Evolutionary conservation across 2,329 filamentous ascomycete genomes (phyloP).

Genomic region (Gliomastix tumulicola): DNA sequence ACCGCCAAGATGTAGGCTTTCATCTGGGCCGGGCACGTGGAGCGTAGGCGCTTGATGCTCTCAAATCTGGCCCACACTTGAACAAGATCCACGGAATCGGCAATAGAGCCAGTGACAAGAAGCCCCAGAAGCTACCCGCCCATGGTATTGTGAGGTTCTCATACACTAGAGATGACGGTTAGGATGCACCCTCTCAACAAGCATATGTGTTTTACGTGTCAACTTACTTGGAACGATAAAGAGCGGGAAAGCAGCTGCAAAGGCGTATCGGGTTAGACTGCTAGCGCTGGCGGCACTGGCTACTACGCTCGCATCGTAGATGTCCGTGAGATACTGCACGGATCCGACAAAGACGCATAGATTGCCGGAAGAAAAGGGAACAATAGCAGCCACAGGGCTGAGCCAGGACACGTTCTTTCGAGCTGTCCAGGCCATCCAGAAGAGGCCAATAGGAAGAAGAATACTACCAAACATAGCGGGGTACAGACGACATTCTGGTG

Average conservation of each 20-base stretch:
- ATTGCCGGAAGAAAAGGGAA: conserved; percentile 54
- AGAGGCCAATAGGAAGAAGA: conserved; percentile 44
- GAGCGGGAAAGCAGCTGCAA: conserved; percentile 52
- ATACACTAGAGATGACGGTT: conserved; percentile 26
- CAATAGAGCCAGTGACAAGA: conserved; percentile 37
- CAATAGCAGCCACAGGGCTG: conserved; percentile 40
- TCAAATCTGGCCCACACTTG: conserved; percentile 34
- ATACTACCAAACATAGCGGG: conserved; percentile 51
- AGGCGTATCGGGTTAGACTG: conserved; percentile 45
- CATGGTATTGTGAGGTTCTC: conserved; percentile 32
- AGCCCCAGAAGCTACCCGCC: conserved; percentile 38
- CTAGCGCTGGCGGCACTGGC: conserved; percentile 56
- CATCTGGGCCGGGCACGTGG: too few relatives aligned
- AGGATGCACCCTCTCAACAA: neutral
- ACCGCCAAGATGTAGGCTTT: too few relatives aligned
- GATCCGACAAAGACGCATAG: conserved; percentile 50
- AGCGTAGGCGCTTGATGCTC: too few relatives aligned
- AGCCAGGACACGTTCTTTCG: conserved; percentile 38
- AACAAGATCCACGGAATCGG: conserved; percentile 49
- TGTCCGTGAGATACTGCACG: conserved; percentile 46
- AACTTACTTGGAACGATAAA: conserved; percentile 51
- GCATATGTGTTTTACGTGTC: neutral
- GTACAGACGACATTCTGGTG: conserved; percentile 51
- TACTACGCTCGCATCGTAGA: conserved; percentile 45
- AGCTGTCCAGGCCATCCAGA: conserved; percentile 56